These are phyloP conservation scores for Globisporangium middletonii DNA, from an alignment of 352 stramenopile species.

Conservation along the genomic window DNA sequence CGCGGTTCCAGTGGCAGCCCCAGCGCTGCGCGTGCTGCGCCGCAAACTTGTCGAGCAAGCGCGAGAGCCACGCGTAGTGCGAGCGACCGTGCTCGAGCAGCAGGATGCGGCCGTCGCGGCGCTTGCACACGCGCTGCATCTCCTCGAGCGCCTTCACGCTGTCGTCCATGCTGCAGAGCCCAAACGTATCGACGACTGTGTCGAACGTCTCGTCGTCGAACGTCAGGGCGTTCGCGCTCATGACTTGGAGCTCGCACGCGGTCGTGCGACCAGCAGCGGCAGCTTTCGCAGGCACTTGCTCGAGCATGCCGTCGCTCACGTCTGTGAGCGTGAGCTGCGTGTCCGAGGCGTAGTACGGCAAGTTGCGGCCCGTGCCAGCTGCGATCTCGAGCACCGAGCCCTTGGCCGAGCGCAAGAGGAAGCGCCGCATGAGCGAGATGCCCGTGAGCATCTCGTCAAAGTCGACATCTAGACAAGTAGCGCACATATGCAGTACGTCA, in stretches of 20 bases:
- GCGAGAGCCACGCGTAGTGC: constrained; percentile 86
- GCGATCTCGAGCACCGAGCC: constrained; percentile 92
- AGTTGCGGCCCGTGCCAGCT: constrained; percentile 91
- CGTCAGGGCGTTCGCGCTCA: constrained; percentile 44
- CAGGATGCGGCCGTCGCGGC: constrained; percentile 69
- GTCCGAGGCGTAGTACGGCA: constrained; percentile 80
- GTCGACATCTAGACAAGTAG: constrained; percentile 44
- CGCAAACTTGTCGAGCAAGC: constrained; percentile 91
- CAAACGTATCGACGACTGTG: constrained; percentile 96
- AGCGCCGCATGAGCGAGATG: constrained; percentile 74
- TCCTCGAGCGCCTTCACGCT: constrained; percentile 86
- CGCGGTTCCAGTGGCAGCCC: constrained; percentile 96
- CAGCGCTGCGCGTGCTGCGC: constrained; percentile 90
- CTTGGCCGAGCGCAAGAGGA: constrained; percentile 60
- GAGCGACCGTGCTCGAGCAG: constrained; percentile 94
- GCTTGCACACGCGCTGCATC: constrained; percentile 92
- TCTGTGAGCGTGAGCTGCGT: constrained; percentile 60
- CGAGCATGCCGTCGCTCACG: constrained; percentile 70
- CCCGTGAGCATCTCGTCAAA: constrained; percentile 76
- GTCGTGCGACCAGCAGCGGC: constrained; percentile 14
- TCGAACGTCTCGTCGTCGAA: constrained; percentile 87
- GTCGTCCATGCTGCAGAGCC: constrained; percentile 95
- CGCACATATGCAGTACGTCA: neutral
- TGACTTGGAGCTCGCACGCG: constrained; percentile 40
- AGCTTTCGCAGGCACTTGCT: constrained; percentile 31